A percentile compares a stretch with the other conserved stretches of the same genome.
Conservation (phyloP, 2,329 filamentous ascomycete species). For the Ceratocystis diversiconidia region DNA sequence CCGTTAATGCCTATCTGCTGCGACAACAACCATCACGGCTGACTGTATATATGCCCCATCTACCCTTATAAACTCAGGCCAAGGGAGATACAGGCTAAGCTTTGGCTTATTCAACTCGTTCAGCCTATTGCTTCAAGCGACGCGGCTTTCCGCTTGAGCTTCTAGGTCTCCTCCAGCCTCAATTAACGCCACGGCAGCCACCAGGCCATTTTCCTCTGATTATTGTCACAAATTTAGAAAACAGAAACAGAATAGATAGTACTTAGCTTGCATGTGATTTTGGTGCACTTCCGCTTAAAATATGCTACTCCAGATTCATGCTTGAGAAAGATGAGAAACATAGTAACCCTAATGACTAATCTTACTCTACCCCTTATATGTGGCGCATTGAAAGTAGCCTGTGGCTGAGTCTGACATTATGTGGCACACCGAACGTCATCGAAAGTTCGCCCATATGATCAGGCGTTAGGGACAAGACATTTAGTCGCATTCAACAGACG, state of each 20-base stretch:
- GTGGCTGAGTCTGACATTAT: neutral
- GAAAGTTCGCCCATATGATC: neutral
- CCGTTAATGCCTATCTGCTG: neutral
- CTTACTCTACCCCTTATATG: neutral
- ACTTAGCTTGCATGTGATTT: neutral
- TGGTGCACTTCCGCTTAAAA: neutral
- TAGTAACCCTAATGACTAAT: neutral
- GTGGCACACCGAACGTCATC: constrained; percentile 3
- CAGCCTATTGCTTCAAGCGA: neutral
- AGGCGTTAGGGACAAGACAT: neutral
- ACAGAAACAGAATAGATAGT: neutral
- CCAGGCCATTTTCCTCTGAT: no score
- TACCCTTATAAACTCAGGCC: neutral
- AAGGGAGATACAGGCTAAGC: neutral
- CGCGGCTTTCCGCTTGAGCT: no score
- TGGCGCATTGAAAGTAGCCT: neutral
- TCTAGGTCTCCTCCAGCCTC: no score
- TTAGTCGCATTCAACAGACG: neutral
- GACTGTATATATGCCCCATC: neutral
- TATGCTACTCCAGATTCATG: no score
- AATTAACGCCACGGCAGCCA: no score
- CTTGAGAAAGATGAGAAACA: neutral
- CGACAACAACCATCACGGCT: neutral
- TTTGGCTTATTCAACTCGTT: neutral
- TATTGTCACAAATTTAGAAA: no score